Percentiles rank a stretch among this genome's conserved stretches.
Evolutionary conservation across 2,329 filamentous ascomycete species (phyloP).

Genomic region (Metarhizium sp.): DNA sequence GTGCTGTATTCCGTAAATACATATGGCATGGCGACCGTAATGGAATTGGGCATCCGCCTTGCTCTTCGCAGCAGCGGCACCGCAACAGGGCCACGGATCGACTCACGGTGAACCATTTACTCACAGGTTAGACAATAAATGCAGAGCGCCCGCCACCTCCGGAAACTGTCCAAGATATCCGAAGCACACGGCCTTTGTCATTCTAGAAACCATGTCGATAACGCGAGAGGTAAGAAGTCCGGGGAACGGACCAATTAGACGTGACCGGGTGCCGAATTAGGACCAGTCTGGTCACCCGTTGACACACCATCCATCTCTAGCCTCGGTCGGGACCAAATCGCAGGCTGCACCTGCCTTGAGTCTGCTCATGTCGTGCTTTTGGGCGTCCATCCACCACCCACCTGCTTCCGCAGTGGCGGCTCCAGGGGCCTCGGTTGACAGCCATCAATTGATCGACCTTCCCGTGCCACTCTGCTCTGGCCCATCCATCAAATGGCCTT

Average conservation of each 20-base stretch:
- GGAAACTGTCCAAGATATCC: too few relatives aligned
- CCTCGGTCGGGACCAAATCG: background rate
- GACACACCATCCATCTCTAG: background rate
- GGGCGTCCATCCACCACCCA: too few relatives aligned
- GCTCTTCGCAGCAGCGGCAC: too few relatives aligned
- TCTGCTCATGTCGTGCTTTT: background rate
- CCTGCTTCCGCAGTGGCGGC: background rate
- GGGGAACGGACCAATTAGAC: background rate
- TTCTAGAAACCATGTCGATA: too few relatives aligned
- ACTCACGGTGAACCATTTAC: too few relatives aligned
- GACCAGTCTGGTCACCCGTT: background rate
- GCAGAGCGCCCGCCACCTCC: too few relatives aligned
- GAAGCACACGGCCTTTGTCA: too few relatives aligned
- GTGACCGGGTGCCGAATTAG: background rate
- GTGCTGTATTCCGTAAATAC: too few relatives aligned
- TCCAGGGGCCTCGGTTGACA: background rate
- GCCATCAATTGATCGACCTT: background rate
- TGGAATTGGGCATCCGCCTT: too few relatives aligned
- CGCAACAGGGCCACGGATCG: too few relatives aligned
- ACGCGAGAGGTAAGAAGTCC: background rate
- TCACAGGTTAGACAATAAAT: too few relatives aligned
- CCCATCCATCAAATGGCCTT: background rate
- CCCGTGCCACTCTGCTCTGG: background rate
- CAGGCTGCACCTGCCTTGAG: background rate
- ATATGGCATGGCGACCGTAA: too few relatives aligned